Evolutionary conservation across 2,329 filamentous ascomycete genomes (phyloP).

Genomic region (Colletotrichum caudatum): DNA sequence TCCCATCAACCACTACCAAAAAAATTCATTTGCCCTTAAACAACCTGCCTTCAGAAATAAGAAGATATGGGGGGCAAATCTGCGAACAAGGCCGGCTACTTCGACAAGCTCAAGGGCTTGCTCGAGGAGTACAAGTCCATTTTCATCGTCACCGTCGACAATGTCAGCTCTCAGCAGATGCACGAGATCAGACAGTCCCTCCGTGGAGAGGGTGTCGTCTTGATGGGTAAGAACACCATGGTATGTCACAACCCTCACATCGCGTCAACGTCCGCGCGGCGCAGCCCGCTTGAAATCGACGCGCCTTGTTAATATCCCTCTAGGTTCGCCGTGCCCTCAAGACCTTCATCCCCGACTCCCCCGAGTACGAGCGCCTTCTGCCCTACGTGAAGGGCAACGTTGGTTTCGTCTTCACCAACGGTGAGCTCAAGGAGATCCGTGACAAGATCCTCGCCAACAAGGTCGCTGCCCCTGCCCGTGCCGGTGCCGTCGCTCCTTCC

Average conservation of each 20-base stretch:
- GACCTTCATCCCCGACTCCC: constrained; percentile 89
- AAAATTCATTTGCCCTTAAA: constrained; percentile 83
- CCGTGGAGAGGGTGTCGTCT: constrained; percentile 90
- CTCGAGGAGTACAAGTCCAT: constrained; percentile 97
- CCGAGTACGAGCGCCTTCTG: constrained; percentile 98
- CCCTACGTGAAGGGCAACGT: constrained; percentile 97
- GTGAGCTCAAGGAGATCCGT: constrained; percentile 90
- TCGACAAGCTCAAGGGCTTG: constrained; percentile 98
- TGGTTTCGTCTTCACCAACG: constrained; percentile 99
- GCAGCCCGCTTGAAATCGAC: background rate
- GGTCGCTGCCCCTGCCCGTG: constrained; percentile 97
- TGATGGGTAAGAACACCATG: constrained; percentile 99
- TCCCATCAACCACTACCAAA: constrained; percentile 40
- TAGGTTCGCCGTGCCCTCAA: constrained; percentile 96
- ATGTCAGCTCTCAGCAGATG: constrained; percentile 99
- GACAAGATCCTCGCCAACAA: constrained; percentile 97
- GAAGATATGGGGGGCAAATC: constrained; percentile 99
- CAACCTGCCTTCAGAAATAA: constrained; percentile 94
- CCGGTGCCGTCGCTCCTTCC: constrained; percentile 91
- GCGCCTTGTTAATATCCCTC: constrained; percentile 21
- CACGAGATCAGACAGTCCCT: constrained; percentile 98
- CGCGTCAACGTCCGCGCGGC: background rate
- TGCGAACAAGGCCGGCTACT: constrained; percentile 94
- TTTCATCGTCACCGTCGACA: constrained; percentile 98
- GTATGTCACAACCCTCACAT: constrained; percentile 61